These are phyloP conservation scores for Zygotorulaspora sp. DNA, from an alignment of 805 yeast species.

Conservation along the genomic window DNA sequence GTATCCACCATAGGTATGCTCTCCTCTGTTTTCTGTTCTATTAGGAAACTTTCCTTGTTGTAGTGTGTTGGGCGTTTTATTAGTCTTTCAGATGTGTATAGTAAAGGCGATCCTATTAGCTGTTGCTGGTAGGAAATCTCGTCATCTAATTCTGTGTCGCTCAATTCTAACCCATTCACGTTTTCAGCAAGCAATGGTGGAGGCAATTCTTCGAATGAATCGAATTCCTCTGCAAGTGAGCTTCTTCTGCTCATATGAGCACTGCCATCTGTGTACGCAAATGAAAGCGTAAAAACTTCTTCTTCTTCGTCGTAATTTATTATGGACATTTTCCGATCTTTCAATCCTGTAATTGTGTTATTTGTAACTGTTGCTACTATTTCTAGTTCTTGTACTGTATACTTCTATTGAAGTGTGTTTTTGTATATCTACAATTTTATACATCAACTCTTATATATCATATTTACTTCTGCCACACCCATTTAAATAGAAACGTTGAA, in stretches of 20 bases:
- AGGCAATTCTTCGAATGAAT: background rate
- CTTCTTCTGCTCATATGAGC: background rate
- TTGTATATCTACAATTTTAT: too few species aligned
- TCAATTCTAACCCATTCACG: conserved; percentile 6
- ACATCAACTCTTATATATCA: too few species aligned
- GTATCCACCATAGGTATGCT: conserved; percentile 4
- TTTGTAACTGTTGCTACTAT: too few species aligned
- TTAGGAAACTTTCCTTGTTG: conserved; percentile 8
- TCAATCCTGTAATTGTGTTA: too few species aligned
- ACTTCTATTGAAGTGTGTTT: too few species aligned
- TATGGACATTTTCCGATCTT: too few species aligned
- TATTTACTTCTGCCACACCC: background rate
- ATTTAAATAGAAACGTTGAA: background rate
- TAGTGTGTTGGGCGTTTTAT: conserved; percentile 2
- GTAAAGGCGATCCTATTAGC: conserved; percentile 9
- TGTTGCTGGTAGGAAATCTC: conserved; percentile 10
- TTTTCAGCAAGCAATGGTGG: conserved; percentile 14
- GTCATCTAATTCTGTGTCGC: conserved; percentile 7
- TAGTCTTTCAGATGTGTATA: conserved; percentile 4
- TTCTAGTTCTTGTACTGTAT: too few species aligned
- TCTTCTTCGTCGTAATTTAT: conserved; percentile 5
- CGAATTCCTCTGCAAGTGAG: background rate
- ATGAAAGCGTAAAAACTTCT: conserved; percentile 16
- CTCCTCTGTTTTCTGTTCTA: conserved; percentile 1
- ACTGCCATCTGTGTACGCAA: conserved; percentile 5